Evolutionary conservation across 148 eudicot species (phyloP), one percentile per base, ranked within the genome.

Genomic region (Persicaria tinctoria): DNA sequence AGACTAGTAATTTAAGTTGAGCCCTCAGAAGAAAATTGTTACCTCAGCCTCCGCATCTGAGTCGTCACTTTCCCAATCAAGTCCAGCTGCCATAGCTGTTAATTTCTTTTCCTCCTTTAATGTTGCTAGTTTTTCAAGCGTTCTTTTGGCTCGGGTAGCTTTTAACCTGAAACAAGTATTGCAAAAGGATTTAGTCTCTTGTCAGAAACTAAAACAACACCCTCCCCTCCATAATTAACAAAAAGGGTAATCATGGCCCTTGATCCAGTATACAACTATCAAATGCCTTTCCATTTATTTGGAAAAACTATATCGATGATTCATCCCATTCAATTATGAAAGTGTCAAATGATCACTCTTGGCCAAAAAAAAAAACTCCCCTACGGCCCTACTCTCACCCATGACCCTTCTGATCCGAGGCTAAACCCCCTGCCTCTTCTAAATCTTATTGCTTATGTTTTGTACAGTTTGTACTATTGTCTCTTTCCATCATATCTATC

Each of bases 21-120:
- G 8, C 46, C 5, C 68, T 38, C 45, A 27, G 13, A 32, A 27
- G 23, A 44, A 46, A 70, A 70, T n/a, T 9, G 32, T 80, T 83
- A 93, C 98, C 57, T 78, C 88, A 82, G 81, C 82, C 51, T 91
- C 98, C 59, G 82, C 90, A 64, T 87, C 93, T 66, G 97, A 88
- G 75, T 87, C 88, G 60, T 91, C 98, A 84, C 97, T 88, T 69
- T 78, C 84, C 90, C 89, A 94, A 72, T 91, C 96, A 83, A 80
- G 76, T 74, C 98, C 97, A 80, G 89, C 96, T 75, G 95, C 98
- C 80, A 90, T 76, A 63, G 93, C 96, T 69, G 89, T 90, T 81
- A 88, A 85, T 70, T 82, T 85, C 81, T 78, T 84, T 77, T 83
- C 92, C 84, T 94, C 93, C 76, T 84, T 89, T 45, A 62, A 20